Evolutionary conservation across 2,329 filamentous ascomycete genomes (phyloP), one percentile per base, ranked within the genome.

Genomic region (Exophiala viscosa): DNA sequence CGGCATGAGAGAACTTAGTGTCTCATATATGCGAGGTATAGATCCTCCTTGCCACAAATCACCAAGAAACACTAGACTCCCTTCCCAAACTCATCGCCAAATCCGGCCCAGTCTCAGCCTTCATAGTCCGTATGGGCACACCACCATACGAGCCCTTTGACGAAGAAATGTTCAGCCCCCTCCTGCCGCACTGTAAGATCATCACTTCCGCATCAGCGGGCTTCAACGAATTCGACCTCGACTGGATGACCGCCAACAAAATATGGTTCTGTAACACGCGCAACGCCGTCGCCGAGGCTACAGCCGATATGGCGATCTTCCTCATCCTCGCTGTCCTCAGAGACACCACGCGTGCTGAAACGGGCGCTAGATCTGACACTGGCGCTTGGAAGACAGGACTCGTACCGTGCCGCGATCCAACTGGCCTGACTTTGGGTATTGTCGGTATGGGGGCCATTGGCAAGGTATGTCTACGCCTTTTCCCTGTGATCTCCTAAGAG

Each of bases 201-300:
- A 39, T 39, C n/a, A n/a, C 35, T 8, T 39, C 35, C n/a, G 35
- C 35, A 13, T 15, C n/a, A 15, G 35, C 35, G 9, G 35, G 35
- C 35, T 39, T 15, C 17, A 81, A 85, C 63, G 76, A 87, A 66
- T 89, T 86, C 71, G 82, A 85, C 62, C 76, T 89, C 59, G 80
- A 78, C 54, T 90, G 87, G 87, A 82, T 88, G 13, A 79, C 72
- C 39, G 36, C 51, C 10, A 58, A 71, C 5, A 67, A 67, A 4
- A 72, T 82, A 20, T 77, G 70, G 65, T 81, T 83, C 60, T 82
- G 77, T 66, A 82, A 80, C 57, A 73, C 73, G 0, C 64, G 75
- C 2, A 72, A 82, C 54, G 79, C 77, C 0, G 77, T 78, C 0
- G 73, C 78, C 0, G 75, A 82, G 50, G 76, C 78, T 2, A 78